A percentile compares a stretch with the other conserved stretches of the same genome.
These are phyloP conservation scores for Yarrowia keelungensis DNA, from an alignment of 805 yeast species.

Conservation along the genomic window DNA sequence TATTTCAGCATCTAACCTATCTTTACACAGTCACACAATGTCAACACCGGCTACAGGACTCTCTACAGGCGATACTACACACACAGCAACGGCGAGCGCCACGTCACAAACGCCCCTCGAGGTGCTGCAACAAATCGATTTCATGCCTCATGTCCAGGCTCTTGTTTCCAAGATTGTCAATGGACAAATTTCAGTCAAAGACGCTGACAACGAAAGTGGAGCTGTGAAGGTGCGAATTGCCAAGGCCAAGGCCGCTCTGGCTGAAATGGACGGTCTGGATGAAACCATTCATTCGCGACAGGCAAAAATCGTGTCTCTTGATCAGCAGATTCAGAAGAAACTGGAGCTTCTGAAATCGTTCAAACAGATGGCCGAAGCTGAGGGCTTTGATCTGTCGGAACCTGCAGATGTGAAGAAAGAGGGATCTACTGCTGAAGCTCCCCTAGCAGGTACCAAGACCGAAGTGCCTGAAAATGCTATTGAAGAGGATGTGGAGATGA, in stretches of 20 bases:
- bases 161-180: conserved; percentile 42
- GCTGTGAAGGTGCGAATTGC: conserved; percentile 45
- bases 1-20: too few species aligned
- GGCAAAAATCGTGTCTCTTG: conserved; percentile 47
- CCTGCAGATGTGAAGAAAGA: conserved; percentile 31
- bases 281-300: conserved; percentile 45
- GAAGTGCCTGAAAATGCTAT: conserved; percentile 39
- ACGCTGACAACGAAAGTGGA: conserved; percentile 48
- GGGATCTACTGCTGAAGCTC: conserved; percentile 14
- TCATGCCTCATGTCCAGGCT: conserved; percentile 45
- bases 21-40: background rate
- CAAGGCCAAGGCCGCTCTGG: conserved; percentile 43
- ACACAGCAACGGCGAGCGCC: conserved; percentile 20
- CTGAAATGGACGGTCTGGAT: conserved; percentile 44
- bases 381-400: conserved; percentile 8
- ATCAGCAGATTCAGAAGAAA: conserved; percentile 46
- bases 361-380: conserved; percentile 28
- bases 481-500: conserved; percentile 38
- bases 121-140: conserved; percentile 44
- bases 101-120: conserved; percentile 39
- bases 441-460: conserved; percentile 25
- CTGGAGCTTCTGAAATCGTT: conserved; percentile 35
- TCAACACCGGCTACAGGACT: conserved; percentile 25
- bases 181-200: conserved; percentile 45
- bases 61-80: conserved; percentile 21